phyloP scores from a whole-genome alignment of 2,329 filamentous ascomycete species.

The Hypocreales sp. region DNA sequence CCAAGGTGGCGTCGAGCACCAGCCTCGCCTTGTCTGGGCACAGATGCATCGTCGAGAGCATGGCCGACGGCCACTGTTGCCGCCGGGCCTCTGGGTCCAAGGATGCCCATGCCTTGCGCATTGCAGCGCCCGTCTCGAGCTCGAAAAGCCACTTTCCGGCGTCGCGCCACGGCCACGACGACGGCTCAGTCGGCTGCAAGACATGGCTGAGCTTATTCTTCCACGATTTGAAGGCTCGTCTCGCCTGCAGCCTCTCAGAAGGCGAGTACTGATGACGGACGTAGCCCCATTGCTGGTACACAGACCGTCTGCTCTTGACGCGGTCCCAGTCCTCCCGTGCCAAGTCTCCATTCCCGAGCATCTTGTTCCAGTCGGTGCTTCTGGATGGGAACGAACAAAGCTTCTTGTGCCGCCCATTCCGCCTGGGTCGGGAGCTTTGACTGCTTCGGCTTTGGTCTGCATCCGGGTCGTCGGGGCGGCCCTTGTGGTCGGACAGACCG shows the following conservation, averaged over 20 bases:
- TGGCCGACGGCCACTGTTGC: conserved; percentile 15
- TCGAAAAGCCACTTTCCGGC: conserved; percentile 15
- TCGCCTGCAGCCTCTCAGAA: conserved; percentile 8
- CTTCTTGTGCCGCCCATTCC: too few species aligned
- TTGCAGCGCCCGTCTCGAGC: conserved; percentile 11
- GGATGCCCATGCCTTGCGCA: conserved; percentile 18
- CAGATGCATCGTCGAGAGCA: conserved; percentile 19
- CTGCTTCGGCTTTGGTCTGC: too few species aligned
- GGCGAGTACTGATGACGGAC: conserved; percentile 11
- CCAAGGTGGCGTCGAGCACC: conserved; percentile 21
- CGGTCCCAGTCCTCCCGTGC: neutral
- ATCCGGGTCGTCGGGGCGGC: neutral
- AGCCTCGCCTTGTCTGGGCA: conserved; percentile 14
- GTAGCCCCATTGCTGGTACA: conserved; percentile 16
- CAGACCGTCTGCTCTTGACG: neutral
- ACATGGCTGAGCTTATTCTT: conserved; percentile 11
- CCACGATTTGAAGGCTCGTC: conserved; percentile 13
- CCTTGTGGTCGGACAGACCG: neutral
- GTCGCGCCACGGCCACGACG: conserved; percentile 11
- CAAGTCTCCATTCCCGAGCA: neutral
- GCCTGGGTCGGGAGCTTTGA: too few species aligned
- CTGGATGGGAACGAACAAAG: too few species aligned
- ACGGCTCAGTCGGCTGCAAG: conserved; percentile 4
- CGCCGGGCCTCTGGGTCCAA: conserved; percentile 11
- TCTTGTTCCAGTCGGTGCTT: neutral